phyloP scores from a whole-genome alignment of 305 asterid species.

The Rubia balearica region DNA sequence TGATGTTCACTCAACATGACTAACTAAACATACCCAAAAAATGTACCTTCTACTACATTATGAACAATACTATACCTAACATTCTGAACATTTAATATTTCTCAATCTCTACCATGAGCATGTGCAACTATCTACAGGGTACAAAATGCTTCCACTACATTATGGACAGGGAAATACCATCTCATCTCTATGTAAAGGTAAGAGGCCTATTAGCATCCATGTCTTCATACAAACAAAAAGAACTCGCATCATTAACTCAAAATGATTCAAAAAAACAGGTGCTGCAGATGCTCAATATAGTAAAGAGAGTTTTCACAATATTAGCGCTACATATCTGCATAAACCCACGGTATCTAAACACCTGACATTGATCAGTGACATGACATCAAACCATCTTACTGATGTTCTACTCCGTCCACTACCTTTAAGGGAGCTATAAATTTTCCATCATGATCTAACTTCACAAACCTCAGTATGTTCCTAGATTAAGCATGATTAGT shows the following conservation, averaged over 20 bases:
- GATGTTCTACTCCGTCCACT: constrained; percentile 26
- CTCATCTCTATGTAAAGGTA: background rate
- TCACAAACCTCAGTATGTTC: constrained; percentile 40
- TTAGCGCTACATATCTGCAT: constrained; percentile 43
- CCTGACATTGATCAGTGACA: constrained; percentile 54
- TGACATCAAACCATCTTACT: constrained; percentile 60
- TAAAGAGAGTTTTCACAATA: too few species aligned
- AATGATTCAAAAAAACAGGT: too few species aligned
- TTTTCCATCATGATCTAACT: constrained; percentile 72
- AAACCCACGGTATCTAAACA: constrained; percentile 68
- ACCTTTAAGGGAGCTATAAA: constrained; percentile 41
- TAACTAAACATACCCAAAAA: too few species aligned
- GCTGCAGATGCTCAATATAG: too few species aligned
- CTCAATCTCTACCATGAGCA: too few species aligned
- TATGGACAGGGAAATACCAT: background rate
- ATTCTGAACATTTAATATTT: too few species aligned
- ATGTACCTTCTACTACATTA: too few species aligned
- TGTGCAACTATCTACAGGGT: too few species aligned
- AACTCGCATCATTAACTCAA: too few species aligned
- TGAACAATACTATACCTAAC: too few species aligned
- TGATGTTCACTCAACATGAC: too few species aligned
- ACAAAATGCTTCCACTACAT: background rate
- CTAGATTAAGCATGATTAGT: constrained; percentile 46
- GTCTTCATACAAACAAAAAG: background rate
- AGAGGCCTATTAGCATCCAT: background rate